Evolutionary conservation across 2,329 filamentous ascomycete species (phyloP).

Genomic region (Pseudogymnoascus sp.): DNA sequence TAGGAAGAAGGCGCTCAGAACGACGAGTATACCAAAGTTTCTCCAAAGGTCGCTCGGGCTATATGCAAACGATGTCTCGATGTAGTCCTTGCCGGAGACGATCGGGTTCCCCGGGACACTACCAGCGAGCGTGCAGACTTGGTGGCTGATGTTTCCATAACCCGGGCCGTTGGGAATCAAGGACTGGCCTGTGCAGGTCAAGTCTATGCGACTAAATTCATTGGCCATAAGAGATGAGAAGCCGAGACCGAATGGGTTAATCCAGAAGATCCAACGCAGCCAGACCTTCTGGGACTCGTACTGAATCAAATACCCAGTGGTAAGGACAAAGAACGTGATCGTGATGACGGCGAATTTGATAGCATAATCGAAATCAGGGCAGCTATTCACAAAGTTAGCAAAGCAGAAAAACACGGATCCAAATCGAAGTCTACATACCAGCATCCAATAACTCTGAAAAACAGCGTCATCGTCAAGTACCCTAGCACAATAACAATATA

Average conservation of each 20-base stretch:
- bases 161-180: slow-evolving; percentile 39
- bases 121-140: slow-evolving; percentile 50
- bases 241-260: slow-evolving; percentile 59
- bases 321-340: slow-evolving; percentile 47
- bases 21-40: slow-evolving; percentile 54
- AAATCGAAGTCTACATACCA: neutral
- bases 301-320: slow-evolving; percentile 53
- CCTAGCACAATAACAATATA: slow-evolving; percentile 44
- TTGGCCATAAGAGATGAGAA: slow-evolving; percentile 63
- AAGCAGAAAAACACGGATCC: neutral
- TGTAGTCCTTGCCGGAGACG: slow-evolving; percentile 50
- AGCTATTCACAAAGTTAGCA: slow-evolving; percentile 33
- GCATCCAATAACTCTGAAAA: slow-evolving; percentile 36
- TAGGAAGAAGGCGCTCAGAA: slow-evolving; percentile 53
- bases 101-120: slow-evolving; percentile 38
- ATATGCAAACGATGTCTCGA: slow-evolving; percentile 43
- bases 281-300: slow-evolving; percentile 38
- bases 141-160: slow-evolving; percentile 35
- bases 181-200: slow-evolving; percentile 42
- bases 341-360: slow-evolving; percentile 46
- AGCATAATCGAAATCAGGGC: slow-evolving; percentile 48
- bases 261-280: slow-evolving; percentile 59
- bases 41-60: slow-evolving; percentile 45
- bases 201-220: slow-evolving; percentile 53
- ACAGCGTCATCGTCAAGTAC: slow-evolving; percentile 48